Evolutionary conservation across 352 stramenopile genomes (phyloP), one percentile per base, ranked within the genome.

Genomic region (Aphanomyces invadans): DNA sequence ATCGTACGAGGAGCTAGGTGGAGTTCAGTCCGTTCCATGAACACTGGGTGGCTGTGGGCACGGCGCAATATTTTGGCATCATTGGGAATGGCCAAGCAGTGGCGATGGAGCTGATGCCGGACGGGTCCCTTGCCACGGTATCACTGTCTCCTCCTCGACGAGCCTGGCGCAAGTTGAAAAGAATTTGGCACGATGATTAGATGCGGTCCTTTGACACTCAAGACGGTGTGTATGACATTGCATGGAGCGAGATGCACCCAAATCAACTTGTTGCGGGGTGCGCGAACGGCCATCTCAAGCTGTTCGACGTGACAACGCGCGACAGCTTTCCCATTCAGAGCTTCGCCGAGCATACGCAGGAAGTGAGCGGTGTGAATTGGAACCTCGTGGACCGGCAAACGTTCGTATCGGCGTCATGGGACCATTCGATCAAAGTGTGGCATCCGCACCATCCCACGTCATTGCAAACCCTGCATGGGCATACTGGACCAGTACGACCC

Each of bases 1-100:
- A 67, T 70, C 26, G 46, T 65, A 17, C 32, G 25, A 4, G 57
- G 46, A 25, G 49, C 23, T 64, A 95, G 84, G 86, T 96, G 45
- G 87, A 97, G 73, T 97, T 97, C 71, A 95, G 82, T 69, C 89
- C 89, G 26, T 97, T 97, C 64, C 71, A 89, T 45, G 89, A 96
- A 65, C 89, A 89, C 46, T 75, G 88, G 21, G 38, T 97, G 26
- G 86, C 89, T 4, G 84, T 97, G 5, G 88, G 86, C 48, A 95
- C 86, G 1, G 76, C 88, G 26, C 89, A 97, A 73, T 96, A 97
- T 76, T 97, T 96, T 74, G 89, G 89, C 0, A 96, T 97, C 65
- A 83, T 97, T 33, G 89, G 89, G 54, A 97, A 97, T 75, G 89
- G 89, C 0, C 76, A 84, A 3, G 84, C 96, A 66, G 75, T 89